Evolutionary conservation across 139 green algal genomes (phyloP), one percentile per base, ranked within the genome.

Genomic region (Asterochloris erici): DNA sequence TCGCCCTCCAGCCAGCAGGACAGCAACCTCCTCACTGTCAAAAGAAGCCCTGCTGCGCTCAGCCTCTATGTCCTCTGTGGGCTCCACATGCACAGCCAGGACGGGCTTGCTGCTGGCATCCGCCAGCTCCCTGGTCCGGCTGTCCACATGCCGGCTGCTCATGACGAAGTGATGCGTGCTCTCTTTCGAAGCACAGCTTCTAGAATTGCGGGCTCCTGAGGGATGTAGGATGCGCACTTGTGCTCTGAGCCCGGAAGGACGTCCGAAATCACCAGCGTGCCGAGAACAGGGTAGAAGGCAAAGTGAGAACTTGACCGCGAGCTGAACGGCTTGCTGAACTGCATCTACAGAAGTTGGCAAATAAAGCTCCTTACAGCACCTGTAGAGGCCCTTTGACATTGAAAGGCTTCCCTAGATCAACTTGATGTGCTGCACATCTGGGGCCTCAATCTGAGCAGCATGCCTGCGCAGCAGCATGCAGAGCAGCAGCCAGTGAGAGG

Each of bases 1-100:
- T 63, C 88, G 86, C 54, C 95, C 92, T 0, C 90, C 95, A 61
- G 93, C 91, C 11, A 98, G 68, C 12, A 87, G 90, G 17, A 86
- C 89, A 10, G 83, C 84, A 14, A 98, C 83, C 80, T 95, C 87
- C 27, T 87, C 28, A 12, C 88, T 85, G 64, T 92, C 77, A 61
- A 98, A 96, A 0, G 91, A 92, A 1, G 93, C 89, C 0, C 89
- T 81, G 0, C 17, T 29, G 0, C 95, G 85, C 85, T 98, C 95
- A 0, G 74, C 64, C 12, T 54, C 17, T 26, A 90, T 88, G 60
- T 93, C 89, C 11, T 86, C 84, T 38, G 29, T 77, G 16, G 83
- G 83, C 79, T 86, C 83, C 0, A 86, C 79, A 74, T 84, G 79
- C n/a, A 73, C 74, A 10, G 73, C 79, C 24, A 86, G 69, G 9